Percentiles rank a stretch among this genome's conserved stretches.
Evolutionary conservation across 2,329 filamentous ascomycete genomes (phyloP).

Genomic region (Neonectria ditissima): DNA sequence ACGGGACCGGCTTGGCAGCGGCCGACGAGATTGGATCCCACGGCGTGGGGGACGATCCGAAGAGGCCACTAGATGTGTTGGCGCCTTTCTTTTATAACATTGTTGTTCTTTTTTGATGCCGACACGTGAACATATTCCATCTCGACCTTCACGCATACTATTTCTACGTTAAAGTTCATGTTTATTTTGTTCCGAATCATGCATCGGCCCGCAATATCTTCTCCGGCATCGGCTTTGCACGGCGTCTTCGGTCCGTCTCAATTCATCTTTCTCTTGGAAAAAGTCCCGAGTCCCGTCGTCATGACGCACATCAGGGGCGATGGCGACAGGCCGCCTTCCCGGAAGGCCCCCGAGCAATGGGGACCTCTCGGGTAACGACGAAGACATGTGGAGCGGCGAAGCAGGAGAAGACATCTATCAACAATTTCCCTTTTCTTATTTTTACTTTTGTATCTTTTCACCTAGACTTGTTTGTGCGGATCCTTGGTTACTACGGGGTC

Average conservation of each 20-base stretch:
- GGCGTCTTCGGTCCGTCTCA: conserved; percentile 47
- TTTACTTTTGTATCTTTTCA: conserved; percentile 44
- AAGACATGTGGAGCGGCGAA: conserved; percentile 24
- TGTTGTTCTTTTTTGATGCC: conserved; percentile 45
- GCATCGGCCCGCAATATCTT: conserved; percentile 45
- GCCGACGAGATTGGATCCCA: conserved; percentile 23
- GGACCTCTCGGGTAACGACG: conserved; percentile 15
- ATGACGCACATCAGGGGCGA: conserved; percentile 13
- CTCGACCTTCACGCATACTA: conserved; percentile 38
- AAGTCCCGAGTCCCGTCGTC: conserved; percentile 23
- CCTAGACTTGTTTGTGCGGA: conserved; percentile 47
- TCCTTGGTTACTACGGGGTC: conserved; percentile 47
- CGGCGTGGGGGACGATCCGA: conserved; percentile 20
- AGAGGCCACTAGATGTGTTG: conserved; percentile 36
- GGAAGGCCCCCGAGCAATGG: conserved; percentile 6
- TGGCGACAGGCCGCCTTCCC: conserved; percentile 15
- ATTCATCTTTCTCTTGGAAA: conserved; percentile 43
- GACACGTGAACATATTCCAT: conserved; percentile 45
- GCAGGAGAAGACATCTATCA: conserved; percentile 41
- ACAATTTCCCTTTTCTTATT: conserved; percentile 38
- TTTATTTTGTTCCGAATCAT: conserved; percentile 47
- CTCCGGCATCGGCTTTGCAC: conserved; percentile 43
- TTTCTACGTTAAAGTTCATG: conserved; percentile 48
- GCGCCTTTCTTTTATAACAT: conserved; percentile 30
- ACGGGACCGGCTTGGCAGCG: conserved; percentile 27